Percentiles rank a stretch among this genome's conserved stretches.
phyloP scores from a whole-genome alignment of 108 stramenopile genomes.

The Parietichytrium sp. region DNA sequence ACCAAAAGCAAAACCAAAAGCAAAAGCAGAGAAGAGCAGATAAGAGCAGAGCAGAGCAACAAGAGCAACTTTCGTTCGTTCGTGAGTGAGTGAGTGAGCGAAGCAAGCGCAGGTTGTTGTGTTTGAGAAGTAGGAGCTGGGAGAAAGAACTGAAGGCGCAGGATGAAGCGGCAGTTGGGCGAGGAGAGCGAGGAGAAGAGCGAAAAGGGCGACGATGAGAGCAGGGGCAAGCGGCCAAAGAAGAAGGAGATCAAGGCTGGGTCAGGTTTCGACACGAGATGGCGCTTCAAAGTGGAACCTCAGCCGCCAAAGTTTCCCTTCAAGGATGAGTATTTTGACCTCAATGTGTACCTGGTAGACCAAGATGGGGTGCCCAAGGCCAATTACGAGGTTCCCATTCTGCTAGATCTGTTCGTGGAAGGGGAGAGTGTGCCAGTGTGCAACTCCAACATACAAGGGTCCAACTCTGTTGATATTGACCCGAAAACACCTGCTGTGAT shows the following conservation, averaged over 20 bases:
- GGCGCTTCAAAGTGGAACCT: slow-evolving; percentile 22
- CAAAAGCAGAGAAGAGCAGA: too few relatives aligned
- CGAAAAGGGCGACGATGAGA: not conserved
- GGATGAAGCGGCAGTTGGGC: too few relatives aligned
- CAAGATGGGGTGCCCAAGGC: slow-evolving; percentile 6
- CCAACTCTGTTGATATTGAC: slow-evolving; percentile 5
- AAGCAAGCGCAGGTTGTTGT: too few relatives aligned
- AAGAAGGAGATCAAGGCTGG: slow-evolving; percentile 36
- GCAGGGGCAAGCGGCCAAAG: not conserved
- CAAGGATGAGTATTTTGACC: slow-evolving; percentile 37
- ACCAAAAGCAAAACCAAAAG: too few relatives aligned
- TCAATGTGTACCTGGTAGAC: slow-evolving; percentile 32
- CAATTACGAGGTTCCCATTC: slow-evolving; percentile 30
- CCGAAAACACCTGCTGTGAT: slow-evolving; percentile 22
- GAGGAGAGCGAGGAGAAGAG: too few relatives aligned
- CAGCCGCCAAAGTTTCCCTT: slow-evolving; percentile 37
- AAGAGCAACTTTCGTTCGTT: too few relatives aligned
- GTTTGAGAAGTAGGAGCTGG: too few relatives aligned
- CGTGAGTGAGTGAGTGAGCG: too few relatives aligned
- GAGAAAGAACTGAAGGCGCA: too few relatives aligned
- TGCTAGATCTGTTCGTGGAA: slow-evolving; percentile 22
- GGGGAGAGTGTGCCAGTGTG: slow-evolving; percentile 16
- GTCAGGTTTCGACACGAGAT: slow-evolving; percentile 30
- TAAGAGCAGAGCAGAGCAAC: too few relatives aligned
- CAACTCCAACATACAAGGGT: not conserved